Conservation (phyloP, 768 basidiomycete genomes). For the Steccherinum ochraceum region DNA sequence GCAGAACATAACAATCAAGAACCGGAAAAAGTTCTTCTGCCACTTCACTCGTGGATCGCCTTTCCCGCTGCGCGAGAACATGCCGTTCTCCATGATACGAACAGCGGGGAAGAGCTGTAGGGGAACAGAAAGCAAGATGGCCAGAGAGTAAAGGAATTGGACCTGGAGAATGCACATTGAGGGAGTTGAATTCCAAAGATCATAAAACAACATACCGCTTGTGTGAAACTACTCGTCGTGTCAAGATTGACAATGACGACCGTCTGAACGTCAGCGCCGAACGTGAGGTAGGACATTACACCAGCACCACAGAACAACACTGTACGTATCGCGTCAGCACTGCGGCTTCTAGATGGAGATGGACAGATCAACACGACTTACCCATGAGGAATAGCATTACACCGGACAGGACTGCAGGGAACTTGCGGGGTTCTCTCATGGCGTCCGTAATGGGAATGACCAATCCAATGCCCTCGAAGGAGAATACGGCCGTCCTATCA, state of each 20-base stretch:
- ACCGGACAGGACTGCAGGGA: slow-evolving; percentile 79
- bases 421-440: slow-evolving; percentile 93
- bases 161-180: slow-evolving; percentile 36
- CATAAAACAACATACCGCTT: slow-evolving; percentile 53
- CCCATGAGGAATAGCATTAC: slow-evolving; percentile 86
- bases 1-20: slow-evolving; percentile 68
- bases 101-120: slow-evolving; percentile 98
- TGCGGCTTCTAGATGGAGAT: background rate
- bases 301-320: slow-evolving; percentile 88
- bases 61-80: slow-evolving; percentile 89
- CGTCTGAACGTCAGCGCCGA: slow-evolving; percentile 82
- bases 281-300: slow-evolving; percentile 80
- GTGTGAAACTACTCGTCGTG: slow-evolving; percentile 75
- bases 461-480: slow-evolving; percentile 95
- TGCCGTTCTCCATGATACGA: slow-evolving; percentile 92
- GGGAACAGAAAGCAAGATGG: slow-evolving; percentile 87
- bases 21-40: slow-evolving; percentile 91
- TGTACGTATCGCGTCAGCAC: slow-evolving; percentile 17
- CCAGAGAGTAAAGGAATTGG: slow-evolving; percentile 85
- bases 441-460: slow-evolving; percentile 96
- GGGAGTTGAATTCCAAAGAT: slow-evolving; percentile 6
- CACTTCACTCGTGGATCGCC: slow-evolving; percentile 79
- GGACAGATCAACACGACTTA: slow-evolving; percentile 24
- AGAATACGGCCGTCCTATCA: slow-evolving; percentile 88
- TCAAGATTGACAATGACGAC: slow-evolving; percentile 95